phyloP scores from a whole-genome alignment of 805 yeast genomes.

The Metschnikowia amazonensis region DNA sequence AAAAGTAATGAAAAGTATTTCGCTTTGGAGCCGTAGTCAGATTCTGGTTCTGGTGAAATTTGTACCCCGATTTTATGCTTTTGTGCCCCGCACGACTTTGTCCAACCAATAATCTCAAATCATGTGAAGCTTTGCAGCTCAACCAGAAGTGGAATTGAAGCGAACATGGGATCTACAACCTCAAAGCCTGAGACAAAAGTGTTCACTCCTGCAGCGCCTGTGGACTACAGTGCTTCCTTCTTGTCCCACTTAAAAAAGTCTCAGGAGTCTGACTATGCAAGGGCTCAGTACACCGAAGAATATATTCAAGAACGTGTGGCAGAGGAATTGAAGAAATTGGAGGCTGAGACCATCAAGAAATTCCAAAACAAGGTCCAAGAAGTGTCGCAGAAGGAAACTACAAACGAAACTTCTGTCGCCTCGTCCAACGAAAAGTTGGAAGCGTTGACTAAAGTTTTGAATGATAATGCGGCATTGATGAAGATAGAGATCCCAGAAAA shows the following conservation, averaged over 20 bases:
- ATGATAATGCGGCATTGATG: slow-evolving; percentile 33
- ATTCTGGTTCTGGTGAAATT: background rate
- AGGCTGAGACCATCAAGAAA: slow-evolving; percentile 46
- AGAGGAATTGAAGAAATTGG: slow-evolving; percentile 51
- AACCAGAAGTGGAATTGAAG: background rate
- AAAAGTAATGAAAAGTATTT: background rate
- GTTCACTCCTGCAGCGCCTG: slow-evolving; percentile 62
- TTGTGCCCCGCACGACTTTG: slow-evolving; percentile 8
- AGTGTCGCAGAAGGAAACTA: slow-evolving; percentile 35
- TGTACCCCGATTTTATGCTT: background rate
- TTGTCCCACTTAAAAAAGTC: slow-evolving; percentile 60
- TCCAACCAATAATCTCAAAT: slow-evolving; percentile 7
- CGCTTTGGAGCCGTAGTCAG: background rate
- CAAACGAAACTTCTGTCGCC: slow-evolving; percentile 29
- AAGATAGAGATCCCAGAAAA: slow-evolving; percentile 35
- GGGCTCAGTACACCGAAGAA: slow-evolving; percentile 64
- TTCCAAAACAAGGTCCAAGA: slow-evolving; percentile 49
- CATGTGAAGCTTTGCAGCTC: background rate
- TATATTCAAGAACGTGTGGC: slow-evolving; percentile 64
- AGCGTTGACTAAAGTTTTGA: slow-evolving; percentile 31
- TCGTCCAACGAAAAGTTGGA: slow-evolving; percentile 40
- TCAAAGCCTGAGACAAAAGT: slow-evolving; percentile 65
- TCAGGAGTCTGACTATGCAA: slow-evolving; percentile 64
- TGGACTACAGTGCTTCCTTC: slow-evolving; percentile 62
- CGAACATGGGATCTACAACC: slow-evolving; percentile 54